Conservation (phyloP, 1,139 yeast genomes). For the Hyphopichia buzzinii region DNA sequence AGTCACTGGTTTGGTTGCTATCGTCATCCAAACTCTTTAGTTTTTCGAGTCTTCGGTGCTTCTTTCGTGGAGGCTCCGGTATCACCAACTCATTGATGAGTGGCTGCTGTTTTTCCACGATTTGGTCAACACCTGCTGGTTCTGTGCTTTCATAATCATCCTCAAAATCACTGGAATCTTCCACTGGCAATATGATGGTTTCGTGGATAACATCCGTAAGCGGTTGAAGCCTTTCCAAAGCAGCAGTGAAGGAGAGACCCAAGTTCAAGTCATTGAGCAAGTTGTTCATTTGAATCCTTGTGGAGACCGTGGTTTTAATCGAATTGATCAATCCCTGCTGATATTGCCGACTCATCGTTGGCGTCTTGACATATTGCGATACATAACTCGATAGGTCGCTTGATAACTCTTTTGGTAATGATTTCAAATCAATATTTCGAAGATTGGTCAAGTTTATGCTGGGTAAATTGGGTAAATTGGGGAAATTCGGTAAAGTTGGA, state of each 20-base stretch:
- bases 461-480: constrained; percentile 18
- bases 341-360: constrained; percentile 5
- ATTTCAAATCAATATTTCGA: constrained; percentile 11
- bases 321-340: constrained; percentile 21
- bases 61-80: constrained; percentile 30
- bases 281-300: constrained; percentile 47
- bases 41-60: not conserved
- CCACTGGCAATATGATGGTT: constrained; percentile 50
- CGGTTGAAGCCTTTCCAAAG: constrained; percentile 57
- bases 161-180: constrained; percentile 33
- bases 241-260: constrained; percentile 52
- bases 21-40: constrained; percentile 3
- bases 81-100: constrained; percentile 50
- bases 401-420: constrained; percentile 17
- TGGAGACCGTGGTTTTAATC: constrained; percentile 37
- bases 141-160: constrained; percentile 36
- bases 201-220: constrained; percentile 50
- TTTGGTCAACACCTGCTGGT: constrained; percentile 55
- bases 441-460: constrained; percentile 14
- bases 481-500: constrained; percentile 17
- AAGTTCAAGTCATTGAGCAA: constrained; percentile 49
- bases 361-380: constrained; percentile 20
- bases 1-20: constrained; percentile 22
- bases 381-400: constrained; percentile 32
- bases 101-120: constrained; percentile 48